A percentile compares a stretch with the other conserved stretches of the same genome.
Evolutionary conservation across 768 basidiomycete species (phyloP).

Genomic region (Suillus discolor): DNA sequence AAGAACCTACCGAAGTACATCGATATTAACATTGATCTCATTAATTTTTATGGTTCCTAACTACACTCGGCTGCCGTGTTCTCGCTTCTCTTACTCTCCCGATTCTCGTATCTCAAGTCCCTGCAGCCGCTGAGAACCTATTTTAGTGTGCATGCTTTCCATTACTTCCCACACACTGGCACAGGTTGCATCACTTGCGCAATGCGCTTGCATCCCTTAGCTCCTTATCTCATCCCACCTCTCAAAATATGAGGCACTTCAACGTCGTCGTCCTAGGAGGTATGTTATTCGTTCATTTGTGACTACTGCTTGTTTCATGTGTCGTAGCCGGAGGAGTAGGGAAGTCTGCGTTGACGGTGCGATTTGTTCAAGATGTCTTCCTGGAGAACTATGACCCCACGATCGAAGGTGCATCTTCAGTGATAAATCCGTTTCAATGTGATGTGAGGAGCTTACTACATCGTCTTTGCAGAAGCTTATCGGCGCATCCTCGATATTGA

Average conservation of each 20-base stretch:
- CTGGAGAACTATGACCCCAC: conserved; percentile 82
- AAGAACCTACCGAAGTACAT: not conserved
- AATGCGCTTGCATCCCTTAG: not conserved
- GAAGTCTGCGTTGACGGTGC: conserved; percentile 83
- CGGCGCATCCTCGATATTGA: conserved; percentile 66
- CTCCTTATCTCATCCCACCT: conserved; percentile 9
- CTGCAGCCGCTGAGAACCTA: conserved; percentile 2
- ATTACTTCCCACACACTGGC: conserved; percentile 7
- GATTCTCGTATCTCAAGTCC: conserved; percentile 9
- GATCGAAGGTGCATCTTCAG: conserved; percentile 63
- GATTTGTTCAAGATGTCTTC: conserved; percentile 74
- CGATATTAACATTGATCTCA: not conserved
- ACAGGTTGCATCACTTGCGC: not conserved
- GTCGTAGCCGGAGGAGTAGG: conserved; percentile 81
- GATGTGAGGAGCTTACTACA: conserved; percentile 16
- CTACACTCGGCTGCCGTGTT: not conserved
- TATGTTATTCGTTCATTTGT: conserved; percentile 34
- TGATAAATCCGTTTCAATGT: not conserved
- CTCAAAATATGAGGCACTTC: conserved; percentile 62
- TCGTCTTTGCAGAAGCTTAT: conserved; percentile 61
- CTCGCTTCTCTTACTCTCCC: conserved; percentile 1
- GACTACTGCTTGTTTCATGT: conserved; percentile 12
- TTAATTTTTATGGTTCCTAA: conserved; percentile 1
- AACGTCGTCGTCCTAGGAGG: conserved; percentile 83
- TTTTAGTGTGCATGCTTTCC: conserved; percentile 4